phyloP scores from a whole-genome alignment of 2,329 filamentous ascomycete species.

The Aspergillus fijiensis region DNA sequence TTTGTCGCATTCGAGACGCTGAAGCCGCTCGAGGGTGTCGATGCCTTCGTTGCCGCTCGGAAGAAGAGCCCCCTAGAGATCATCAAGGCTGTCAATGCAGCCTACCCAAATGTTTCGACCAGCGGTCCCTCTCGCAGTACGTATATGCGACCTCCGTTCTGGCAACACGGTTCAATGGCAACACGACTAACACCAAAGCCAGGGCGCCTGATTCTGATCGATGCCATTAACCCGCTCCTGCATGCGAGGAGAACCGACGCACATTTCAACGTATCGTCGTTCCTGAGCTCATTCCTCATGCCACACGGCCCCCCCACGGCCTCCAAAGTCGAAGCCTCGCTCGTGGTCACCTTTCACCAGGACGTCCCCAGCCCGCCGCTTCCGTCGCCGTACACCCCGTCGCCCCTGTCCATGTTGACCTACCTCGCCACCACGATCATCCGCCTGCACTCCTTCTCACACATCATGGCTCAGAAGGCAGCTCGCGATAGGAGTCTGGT shows the following conservation, averaged over 20 bases:
- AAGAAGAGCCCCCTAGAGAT: slow-evolving; percentile 60
- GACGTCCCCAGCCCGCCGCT: slow-evolving; percentile 65
- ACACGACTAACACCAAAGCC: slow-evolving; percentile 13
- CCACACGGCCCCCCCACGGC: slow-evolving; percentile 44
- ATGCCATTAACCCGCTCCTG: slow-evolving; percentile 70
- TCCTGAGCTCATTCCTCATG: slow-evolving; percentile 68
- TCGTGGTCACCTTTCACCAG: slow-evolving; percentile 78
- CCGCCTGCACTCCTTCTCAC: slow-evolving; percentile 68
- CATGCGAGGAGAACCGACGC: slow-evolving; percentile 40
- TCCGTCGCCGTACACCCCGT: slow-evolving; percentile 53
- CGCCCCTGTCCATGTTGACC: slow-evolving; percentile 68
- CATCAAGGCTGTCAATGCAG: slow-evolving; percentile 58
- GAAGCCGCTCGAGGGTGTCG: slow-evolving; percentile 61
- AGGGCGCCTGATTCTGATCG: slow-evolving; percentile 76
- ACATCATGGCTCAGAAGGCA: slow-evolving; percentile 71
- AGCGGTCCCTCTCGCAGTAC: slow-evolving; percentile 29
- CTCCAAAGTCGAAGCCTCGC: slow-evolving; percentile 54
- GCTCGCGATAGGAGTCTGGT: slow-evolving; percentile 72
- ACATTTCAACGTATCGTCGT: slow-evolving; percentile 61
- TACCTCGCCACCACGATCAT: slow-evolving; percentile 90
- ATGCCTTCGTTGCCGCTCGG: slow-evolving; percentile 65
- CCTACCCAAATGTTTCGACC: slow-evolving; percentile 22
- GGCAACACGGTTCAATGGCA: not conserved
- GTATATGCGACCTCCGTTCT: slow-evolving; percentile 8
- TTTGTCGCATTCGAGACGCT: slow-evolving; percentile 77